Evolutionary conservation across 2,329 filamentous ascomycete species (phyloP).

Genomic region (Aspergillus uvarum): DNA sequence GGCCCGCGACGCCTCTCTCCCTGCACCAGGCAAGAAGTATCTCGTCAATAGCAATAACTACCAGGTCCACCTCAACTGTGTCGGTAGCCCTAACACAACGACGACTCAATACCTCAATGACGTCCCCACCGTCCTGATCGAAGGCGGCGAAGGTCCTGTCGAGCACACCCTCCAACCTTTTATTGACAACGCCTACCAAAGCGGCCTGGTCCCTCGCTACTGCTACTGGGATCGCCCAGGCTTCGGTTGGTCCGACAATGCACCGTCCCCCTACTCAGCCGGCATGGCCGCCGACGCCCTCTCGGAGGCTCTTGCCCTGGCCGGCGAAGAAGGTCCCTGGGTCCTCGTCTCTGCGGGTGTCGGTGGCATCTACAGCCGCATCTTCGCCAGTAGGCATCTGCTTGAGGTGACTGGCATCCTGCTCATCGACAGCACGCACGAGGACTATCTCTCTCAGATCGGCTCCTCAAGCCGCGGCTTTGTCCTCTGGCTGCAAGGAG

Average conservation of each 20-base stretch:
- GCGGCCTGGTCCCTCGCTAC: slow-evolving; percentile 81
- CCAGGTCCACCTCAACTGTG: slow-evolving; percentile 79
- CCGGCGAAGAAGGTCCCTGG: slow-evolving; percentile 85
- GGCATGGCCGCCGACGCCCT: slow-evolving; percentile 89
- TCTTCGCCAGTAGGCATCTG: slow-evolving; percentile 83
- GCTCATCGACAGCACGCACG: slow-evolving; percentile 84
- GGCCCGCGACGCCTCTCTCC: slow-evolving; percentile 72
- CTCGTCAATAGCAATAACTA: slow-evolving; percentile 84
- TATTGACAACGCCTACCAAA: slow-evolving; percentile 71
- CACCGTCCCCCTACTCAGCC: slow-evolving; percentile 87
- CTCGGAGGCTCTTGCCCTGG: slow-evolving; percentile 77
- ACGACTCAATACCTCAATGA: slow-evolving; percentile 45
- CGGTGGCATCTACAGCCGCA: slow-evolving; percentile 83
- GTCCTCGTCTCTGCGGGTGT: slow-evolving; percentile 82
- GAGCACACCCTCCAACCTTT: slow-evolving; percentile 79
- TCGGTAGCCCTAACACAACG: slow-evolving; percentile 66
- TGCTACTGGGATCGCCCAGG: slow-evolving; percentile 96
- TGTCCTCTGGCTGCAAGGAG: slow-evolving; percentile 78
- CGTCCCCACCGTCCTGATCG: slow-evolving; percentile 78
- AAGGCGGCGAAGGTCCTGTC: slow-evolving; percentile 76
- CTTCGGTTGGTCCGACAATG: slow-evolving; percentile 83
- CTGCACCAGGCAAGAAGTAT: slow-evolving; percentile 71
- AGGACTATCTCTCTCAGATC: slow-evolving; percentile 71
- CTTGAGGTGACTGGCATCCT: slow-evolving; percentile 74
- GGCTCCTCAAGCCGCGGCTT: slow-evolving; percentile 72